phyloP scores from a whole-genome alignment of 345 rosid genomes.

The Salix purpurea region DNA sequence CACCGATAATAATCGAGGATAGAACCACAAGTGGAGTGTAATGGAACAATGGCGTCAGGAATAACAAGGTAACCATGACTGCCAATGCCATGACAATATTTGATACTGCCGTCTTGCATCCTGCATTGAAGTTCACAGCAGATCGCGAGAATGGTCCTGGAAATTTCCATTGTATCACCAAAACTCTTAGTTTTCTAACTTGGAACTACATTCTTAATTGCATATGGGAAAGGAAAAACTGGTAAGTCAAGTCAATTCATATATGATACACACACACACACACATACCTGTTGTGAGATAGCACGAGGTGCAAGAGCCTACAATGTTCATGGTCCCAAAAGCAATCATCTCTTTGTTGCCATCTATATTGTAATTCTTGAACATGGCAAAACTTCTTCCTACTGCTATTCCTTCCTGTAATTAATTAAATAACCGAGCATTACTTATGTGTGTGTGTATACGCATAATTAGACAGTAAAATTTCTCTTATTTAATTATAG shows the following conservation, averaged over 20 bases:
- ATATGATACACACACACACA: no score
- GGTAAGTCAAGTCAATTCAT: neutral
- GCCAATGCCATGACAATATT: slow-evolving; percentile 91
- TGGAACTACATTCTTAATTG: neutral
- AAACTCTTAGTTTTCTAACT: neutral
- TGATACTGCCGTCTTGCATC: slow-evolving; percentile 81
- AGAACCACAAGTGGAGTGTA: slow-evolving; percentile 94
- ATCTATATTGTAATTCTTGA: slow-evolving; percentile 83
- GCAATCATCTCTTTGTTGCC: slow-evolving; percentile 99
- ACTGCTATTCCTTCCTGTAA: slow-evolving; percentile 94
- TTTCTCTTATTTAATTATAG: neutral
- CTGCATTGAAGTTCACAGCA: slow-evolving; percentile 92
- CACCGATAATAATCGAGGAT: slow-evolving; percentile 68
- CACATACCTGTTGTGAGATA: slow-evolving; percentile 72
- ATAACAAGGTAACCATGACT: slow-evolving; percentile 73
- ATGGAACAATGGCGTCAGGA: slow-evolving; percentile 78
- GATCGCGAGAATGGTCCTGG: slow-evolving; percentile 92
- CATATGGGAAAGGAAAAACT: neutral
- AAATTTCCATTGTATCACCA: neutral
- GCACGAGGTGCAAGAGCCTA: slow-evolving; percentile 89
- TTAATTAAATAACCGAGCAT: neutral
- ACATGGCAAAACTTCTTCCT: slow-evolving; percentile 89
- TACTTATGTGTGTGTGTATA: neutral
- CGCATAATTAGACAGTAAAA: neutral
- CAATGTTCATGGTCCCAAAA: slow-evolving; percentile 87